Conservation (phyloP, 2,329 filamentous ascomycete genomes). For the Colletotrichum filicis region DNA sequence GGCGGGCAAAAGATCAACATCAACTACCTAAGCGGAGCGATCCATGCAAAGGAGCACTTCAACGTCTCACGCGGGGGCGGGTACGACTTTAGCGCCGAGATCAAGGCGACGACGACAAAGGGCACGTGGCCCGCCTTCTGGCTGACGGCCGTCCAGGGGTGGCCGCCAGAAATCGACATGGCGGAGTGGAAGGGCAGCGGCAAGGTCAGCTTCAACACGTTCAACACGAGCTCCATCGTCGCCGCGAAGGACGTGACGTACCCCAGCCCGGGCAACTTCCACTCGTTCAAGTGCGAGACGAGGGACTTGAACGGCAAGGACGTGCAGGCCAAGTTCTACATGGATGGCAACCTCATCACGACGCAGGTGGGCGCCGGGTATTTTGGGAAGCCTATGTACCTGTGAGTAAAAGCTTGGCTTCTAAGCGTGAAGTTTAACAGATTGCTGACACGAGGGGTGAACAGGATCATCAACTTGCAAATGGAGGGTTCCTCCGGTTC, state of each 20-base stretch:
- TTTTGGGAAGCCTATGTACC: slow-evolving; percentile 57
- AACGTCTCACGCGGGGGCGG: slow-evolving; percentile 50
- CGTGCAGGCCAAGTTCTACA: slow-evolving; percentile 63
- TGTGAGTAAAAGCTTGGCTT: slow-evolving; percentile 44
- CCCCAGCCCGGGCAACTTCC: slow-evolving; percentile 55
- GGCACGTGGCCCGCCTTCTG: slow-evolving; percentile 70
- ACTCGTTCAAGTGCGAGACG: slow-evolving; percentile 61
- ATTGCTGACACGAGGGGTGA: neutral
- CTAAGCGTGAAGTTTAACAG: neutral
- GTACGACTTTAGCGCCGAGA: slow-evolving; percentile 54
- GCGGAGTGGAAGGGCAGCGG: slow-evolving; percentile 71
- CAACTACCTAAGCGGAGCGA: slow-evolving; percentile 62
- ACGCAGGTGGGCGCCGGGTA: slow-evolving; percentile 62
- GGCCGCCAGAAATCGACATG: slow-evolving; percentile 70
- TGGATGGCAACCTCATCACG: slow-evolving; percentile 60
- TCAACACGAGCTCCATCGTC: slow-evolving; percentile 59
- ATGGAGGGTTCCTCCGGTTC: slow-evolving; percentile 58
- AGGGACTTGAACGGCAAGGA: slow-evolving; percentile 62
- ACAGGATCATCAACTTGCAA: slow-evolving; percentile 56
- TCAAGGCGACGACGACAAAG: slow-evolving; percentile 50
- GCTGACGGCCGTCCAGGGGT: slow-evolving; percentile 63
- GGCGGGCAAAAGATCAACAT: slow-evolving; percentile 55
- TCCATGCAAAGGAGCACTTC: slow-evolving; percentile 53
- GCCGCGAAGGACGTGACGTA: slow-evolving; percentile 60
- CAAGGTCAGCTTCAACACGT: slow-evolving; percentile 67